Percentiles rank a stretch among this genome's conserved stretches.
phyloP scores from a whole-genome alignment of 2,329 filamentous ascomycete genomes.

The Ilyonectria mors-panacis region DNA sequence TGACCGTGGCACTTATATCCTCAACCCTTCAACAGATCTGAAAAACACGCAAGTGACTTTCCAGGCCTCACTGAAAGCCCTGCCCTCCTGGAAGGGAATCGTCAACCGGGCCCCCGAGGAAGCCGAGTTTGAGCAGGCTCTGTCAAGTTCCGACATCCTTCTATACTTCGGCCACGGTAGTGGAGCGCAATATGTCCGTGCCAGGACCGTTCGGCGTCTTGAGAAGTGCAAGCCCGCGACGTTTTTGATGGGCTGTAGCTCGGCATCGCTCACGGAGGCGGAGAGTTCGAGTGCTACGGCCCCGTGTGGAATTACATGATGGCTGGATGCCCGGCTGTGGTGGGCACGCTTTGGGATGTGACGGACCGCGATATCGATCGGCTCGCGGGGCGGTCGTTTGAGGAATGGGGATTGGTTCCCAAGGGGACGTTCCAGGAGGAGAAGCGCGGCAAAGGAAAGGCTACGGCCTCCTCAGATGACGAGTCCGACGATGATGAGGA shows the following conservation, averaged over 20 bases:
- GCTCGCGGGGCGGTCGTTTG: slow-evolving; percentile 84
- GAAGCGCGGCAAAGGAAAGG: slow-evolving; percentile 48
- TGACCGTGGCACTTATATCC: slow-evolving; percentile 79
- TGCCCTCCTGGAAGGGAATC: slow-evolving; percentile 81
- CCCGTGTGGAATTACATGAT: slow-evolving; percentile 94
- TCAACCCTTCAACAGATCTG: slow-evolving; percentile 91
- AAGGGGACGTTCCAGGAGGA: slow-evolving; percentile 61
- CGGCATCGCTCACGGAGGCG: slow-evolving; percentile 81
- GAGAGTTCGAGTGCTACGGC: slow-evolving; percentile 92
- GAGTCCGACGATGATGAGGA: slow-evolving; percentile 45
- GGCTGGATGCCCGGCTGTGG: slow-evolving; percentile 86
- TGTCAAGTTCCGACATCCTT: slow-evolving; percentile 79
- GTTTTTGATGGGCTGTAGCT: slow-evolving; percentile 95
- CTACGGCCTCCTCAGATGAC: slow-evolving; percentile 46
- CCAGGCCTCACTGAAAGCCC: slow-evolving; percentile 71
- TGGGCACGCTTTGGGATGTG: slow-evolving; percentile 97
- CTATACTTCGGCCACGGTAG: slow-evolving; percentile 98
- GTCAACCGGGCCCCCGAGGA: slow-evolving; percentile 81
- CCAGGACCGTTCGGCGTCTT: slow-evolving; percentile 84
- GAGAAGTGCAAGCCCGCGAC: slow-evolving; percentile 82
- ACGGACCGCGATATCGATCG: slow-evolving; percentile 98
- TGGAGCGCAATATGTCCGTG: slow-evolving; percentile 93
- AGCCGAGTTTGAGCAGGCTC: slow-evolving; percentile 78
- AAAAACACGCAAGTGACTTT: slow-evolving; percentile 85
- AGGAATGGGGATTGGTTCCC: slow-evolving; percentile 85